phyloP scores from a whole-genome alignment of 148 eudicot genomes.

The Mesembryanthemum crystallinum region DNA sequence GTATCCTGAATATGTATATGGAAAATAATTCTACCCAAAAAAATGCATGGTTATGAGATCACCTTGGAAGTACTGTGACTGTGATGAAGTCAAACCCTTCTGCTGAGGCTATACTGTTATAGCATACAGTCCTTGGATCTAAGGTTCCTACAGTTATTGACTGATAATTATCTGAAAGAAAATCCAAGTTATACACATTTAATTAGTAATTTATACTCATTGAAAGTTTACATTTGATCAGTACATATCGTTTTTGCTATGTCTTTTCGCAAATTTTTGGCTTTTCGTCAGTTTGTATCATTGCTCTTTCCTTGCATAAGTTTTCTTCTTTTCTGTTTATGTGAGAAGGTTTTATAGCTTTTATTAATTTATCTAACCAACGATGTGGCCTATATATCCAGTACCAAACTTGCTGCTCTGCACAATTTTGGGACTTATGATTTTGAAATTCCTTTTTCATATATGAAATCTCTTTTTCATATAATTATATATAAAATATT shows the following conservation, averaged over 20 bases:
- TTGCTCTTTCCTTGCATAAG: background rate
- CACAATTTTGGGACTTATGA: too few relatives aligned
- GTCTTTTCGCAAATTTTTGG: background rate
- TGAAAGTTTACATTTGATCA: too few relatives aligned
- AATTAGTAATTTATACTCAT: too few relatives aligned
- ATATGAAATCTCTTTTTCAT: too few relatives aligned
- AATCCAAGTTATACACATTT: background rate
- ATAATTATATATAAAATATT: too few relatives aligned
- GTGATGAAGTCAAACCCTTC: background rate
- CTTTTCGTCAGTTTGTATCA: background rate
- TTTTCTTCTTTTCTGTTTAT: background rate
- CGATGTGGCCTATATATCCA: too few relatives aligned
- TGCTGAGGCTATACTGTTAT: background rate
- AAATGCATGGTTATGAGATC: too few relatives aligned
- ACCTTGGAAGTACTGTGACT: background rate
- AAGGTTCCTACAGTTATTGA: background rate
- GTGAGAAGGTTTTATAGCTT: background rate
- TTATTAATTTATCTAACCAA: too few relatives aligned
- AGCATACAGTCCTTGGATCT: background rate
- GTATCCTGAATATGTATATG: slow-evolving; percentile 9
- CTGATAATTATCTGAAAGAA: background rate
- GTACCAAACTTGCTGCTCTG: too few relatives aligned
- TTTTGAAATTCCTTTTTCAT: too few relatives aligned
- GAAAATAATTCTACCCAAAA: too few relatives aligned
- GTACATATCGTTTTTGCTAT: background rate